Evolutionary conservation across 305 asterid genomes (phyloP).

Genomic region (Fraxinus floribunda): DNA sequence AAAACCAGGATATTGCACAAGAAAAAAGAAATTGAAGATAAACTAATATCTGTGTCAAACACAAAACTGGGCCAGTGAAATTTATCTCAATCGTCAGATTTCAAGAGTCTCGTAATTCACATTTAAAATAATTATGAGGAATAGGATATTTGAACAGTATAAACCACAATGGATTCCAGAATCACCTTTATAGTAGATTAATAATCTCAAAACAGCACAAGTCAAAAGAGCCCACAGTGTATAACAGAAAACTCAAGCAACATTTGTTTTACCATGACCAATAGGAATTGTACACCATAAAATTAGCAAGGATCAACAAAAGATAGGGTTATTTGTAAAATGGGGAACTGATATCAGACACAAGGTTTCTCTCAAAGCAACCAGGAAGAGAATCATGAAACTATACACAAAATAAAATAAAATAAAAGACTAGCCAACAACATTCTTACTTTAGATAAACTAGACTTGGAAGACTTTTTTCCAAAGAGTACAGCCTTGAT

Average conservation of each 20-base stretch:
- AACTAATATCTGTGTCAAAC: not conserved
- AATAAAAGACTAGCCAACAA: not conserved
- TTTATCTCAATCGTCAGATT: not conserved
- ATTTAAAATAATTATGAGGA: not conserved
- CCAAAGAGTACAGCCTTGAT: constrained; percentile 89
- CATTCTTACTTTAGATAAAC: constrained; percentile 66
- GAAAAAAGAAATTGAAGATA: not conserved
- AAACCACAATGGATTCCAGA: not conserved
- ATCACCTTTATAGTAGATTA: not conserved
- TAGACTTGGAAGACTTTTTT: constrained; percentile 77
- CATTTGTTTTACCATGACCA: not conserved
- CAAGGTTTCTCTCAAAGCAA: constrained; percentile 5
- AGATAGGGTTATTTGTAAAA: not conserved
- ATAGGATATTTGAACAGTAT: not conserved
- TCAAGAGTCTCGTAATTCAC: not conserved
- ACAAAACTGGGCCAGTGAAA: not conserved
- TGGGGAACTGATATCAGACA: not conserved
- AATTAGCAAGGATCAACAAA: not conserved
- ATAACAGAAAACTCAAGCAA: not conserved
- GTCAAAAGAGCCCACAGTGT: not conserved
- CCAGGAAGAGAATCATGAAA: not conserved
- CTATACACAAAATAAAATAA: not conserved
- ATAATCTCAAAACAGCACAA: not conserved
- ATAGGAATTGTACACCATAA: not conserved
- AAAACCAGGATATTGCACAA: not conserved